Evolutionary conservation across 495 filamentous ascomycete genomes (phyloP).

Genomic region (Penicillium dipodomyicola): DNA sequence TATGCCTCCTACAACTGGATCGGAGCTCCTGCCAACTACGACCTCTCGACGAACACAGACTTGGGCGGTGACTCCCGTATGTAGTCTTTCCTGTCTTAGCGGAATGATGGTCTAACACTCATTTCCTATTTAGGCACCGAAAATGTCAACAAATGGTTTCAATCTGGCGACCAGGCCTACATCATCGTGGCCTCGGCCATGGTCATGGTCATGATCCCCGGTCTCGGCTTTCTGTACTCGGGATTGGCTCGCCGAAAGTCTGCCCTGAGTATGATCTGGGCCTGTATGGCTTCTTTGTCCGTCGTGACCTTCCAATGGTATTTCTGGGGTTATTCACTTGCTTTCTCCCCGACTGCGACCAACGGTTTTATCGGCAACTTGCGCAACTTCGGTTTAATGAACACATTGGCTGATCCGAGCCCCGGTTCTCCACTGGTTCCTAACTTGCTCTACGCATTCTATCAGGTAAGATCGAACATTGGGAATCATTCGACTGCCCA

Average conservation of each 20-base stretch:
- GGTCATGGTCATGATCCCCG: conserved; percentile 88
- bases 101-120: background rate
- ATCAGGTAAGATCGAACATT: conserved; percentile 52
- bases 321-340: conserved; percentile 73
- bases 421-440: conserved; percentile 64
- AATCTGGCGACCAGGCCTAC: conserved; percentile 74
- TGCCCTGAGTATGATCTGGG: conserved; percentile 68
- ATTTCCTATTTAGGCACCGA: conserved; percentile 50
- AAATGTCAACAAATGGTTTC: conserved; percentile 87
- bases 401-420: conserved; percentile 59
- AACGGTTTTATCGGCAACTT: conserved; percentile 69
- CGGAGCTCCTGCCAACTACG: conserved; percentile 71
- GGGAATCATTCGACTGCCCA: background rate
- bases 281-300: conserved; percentile 62
- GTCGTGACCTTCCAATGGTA: conserved; percentile 74
- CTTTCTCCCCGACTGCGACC: conserved; percentile 60
- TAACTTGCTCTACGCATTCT: conserved; percentile 63
- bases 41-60: conserved; percentile 62
- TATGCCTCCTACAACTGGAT: conserved; percentile 76
- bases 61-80: conserved; percentile 81
- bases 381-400: conserved; percentile 63
- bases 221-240: conserved; percentile 68
- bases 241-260: conserved; percentile 64
- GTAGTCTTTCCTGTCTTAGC: conserved; percentile 38
- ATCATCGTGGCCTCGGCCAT: conserved; percentile 90